Evolutionary conservation across 1,284 basidiomycete species (phyloP), one percentile per base, ranked within the genome.

Genomic region (Trichosporon coremiiforme): DNA sequence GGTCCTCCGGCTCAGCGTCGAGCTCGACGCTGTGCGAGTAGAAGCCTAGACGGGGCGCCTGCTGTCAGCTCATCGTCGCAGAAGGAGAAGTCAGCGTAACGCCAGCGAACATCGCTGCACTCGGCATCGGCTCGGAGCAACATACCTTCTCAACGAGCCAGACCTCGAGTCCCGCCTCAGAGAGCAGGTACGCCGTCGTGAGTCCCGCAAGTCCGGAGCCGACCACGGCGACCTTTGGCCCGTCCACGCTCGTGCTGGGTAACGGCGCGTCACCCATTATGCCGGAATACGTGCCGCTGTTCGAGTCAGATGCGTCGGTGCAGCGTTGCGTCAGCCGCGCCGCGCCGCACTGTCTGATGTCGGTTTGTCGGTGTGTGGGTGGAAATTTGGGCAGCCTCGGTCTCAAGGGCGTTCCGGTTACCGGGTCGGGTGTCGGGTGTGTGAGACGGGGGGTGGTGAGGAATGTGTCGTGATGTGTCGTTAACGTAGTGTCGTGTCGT

Each of bases 131-230:
- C 8, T 38, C 36, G 36, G 36, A 38, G 36, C 12, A 38, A 38
- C 36, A 10, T 72, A 89, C 90, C 85, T 90, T 90, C 79, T 92
- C 90, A 66, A 92, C 89, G 2, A 92, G 71, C 81, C 90, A 90
- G 1, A 91, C 88, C 68, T 91, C 88, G 60, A 89, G 87, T 2
- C 86, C 79, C 66, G 76, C 77, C 47, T 47, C 66, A 3, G 47
- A 80, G 79, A 92, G 81, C 15, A 90, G 79, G 78, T 91, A 87
- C 0, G 89, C 89, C 15, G 89, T 86, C 0, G 89, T 89, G 22
- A 92, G 84, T 1, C 90, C 90, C 17, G 90, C 90, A 4, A 92
- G 85, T 31, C 90, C 90, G 70, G 87, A 89, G 9, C 90, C 90
- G 31, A 91, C 79, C 50, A 91, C 85, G 5, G 89, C 90, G 41